Evolutionary conservation across 441 rosid species (phyloP).

Genomic region (Mallotus japonicus): DNA sequence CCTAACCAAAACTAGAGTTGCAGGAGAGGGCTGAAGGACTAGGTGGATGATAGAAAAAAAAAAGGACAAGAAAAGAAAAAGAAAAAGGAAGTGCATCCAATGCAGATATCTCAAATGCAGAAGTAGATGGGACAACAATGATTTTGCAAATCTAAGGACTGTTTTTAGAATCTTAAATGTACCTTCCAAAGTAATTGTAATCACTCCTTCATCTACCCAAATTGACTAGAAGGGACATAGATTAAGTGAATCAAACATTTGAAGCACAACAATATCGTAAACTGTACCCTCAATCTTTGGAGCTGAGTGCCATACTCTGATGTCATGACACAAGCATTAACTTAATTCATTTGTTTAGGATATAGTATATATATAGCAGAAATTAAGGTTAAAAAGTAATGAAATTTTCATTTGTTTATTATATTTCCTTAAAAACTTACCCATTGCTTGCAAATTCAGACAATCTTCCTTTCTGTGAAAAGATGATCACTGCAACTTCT

Average conservation of each 20-base stretch:
- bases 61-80: background rate
- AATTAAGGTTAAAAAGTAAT: background rate
- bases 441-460: conserved; percentile 51
- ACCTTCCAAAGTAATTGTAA: conserved; percentile 13
- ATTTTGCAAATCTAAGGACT: conserved; percentile 15
- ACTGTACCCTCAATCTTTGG: background rate
- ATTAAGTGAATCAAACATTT: background rate
- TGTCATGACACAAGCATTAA: background rate
- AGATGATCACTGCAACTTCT: conserved; percentile 57
- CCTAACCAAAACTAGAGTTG: background rate
- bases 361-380: background rate
- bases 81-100: no score
- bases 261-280: background rate
- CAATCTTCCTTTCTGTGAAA: conserved; percentile 60
- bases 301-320: background rate
- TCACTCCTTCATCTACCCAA: background rate
- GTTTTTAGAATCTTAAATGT: conserved; percentile 19
- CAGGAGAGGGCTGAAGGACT: background rate
- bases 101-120: no score
- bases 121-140: background rate
- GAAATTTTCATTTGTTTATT: background rate
- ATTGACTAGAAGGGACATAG: background rate
- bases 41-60: background rate
- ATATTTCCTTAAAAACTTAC: conserved; percentile 33
- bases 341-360: background rate